Conservation (phyloP, 495 filamentous ascomycete genomes). For the Neurospora tetrasperma region DNA sequence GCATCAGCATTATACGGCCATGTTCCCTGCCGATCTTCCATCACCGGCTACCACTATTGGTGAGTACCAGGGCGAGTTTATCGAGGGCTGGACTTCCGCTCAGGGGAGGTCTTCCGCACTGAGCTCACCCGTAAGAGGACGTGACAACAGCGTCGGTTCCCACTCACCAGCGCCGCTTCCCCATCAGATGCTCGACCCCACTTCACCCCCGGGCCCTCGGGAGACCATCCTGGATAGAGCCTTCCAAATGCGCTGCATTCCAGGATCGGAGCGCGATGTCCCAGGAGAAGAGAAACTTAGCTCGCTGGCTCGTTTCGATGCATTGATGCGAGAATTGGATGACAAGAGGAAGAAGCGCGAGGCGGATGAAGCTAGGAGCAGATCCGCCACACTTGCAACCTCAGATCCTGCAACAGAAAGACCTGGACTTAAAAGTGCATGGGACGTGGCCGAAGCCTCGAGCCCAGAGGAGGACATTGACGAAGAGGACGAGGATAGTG, state of each 20-base stretch:
- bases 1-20: conserved; percentile 32
- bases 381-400: conserved; percentile 8
- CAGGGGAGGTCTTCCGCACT: conserved; percentile 45
- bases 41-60: conserved; percentile 41
- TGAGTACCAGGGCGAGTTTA: conserved; percentile 44
- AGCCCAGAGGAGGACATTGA: conserved; percentile 22
- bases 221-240: conserved; percentile 52
- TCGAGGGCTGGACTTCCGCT: conserved; percentile 47
- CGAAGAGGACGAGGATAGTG: conserved; percentile 33
- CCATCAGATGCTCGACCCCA: conserved; percentile 23
- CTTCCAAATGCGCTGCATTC: conserved; percentile 46
- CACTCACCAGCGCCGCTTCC: conserved; percentile 20
- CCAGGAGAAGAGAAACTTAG: conserved; percentile 45
- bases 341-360: conserved; percentile 30
- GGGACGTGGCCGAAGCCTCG: conserved; percentile 34
- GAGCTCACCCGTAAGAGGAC: conserved; percentile 34
- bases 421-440: conserved; percentile 31
- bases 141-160: conserved; percentile 33
- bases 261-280: conserved; percentile 34
- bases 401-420: conserved; percentile 1
- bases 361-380: conserved; percentile 16
- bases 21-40: conserved; percentile 39
- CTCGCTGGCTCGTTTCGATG: conserved; percentile 48
- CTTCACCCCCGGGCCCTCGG: conserved; percentile 34
- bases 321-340: conserved; percentile 46